Evolutionary conservation across 495 filamentous ascomycete genomes (phyloP), one percentile per base, ranked within the genome.

Genomic region (Pyrenula massariospora): DNA sequence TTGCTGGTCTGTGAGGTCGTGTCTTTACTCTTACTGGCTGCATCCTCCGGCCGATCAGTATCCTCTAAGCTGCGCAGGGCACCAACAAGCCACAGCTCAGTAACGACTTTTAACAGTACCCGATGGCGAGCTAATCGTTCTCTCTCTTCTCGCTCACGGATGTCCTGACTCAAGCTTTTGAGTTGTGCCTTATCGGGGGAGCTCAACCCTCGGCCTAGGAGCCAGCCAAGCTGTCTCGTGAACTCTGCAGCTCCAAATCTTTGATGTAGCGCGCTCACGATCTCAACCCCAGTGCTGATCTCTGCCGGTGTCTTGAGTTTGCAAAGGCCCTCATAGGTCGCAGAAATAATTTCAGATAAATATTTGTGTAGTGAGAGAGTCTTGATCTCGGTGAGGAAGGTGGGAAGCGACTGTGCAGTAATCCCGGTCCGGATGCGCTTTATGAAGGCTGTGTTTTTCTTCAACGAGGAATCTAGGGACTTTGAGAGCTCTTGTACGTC

Each of bases 361-460:
- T 99, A 99, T 65, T 95, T 96, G 76, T 93, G 89, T 25, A 99
- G 81, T 55, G 92, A 96, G 8, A 96, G 78, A 50, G 91, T 89
- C 57, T 87, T 86, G 61, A 95, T 88, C 64, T 99, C 93, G 66
- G 94, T 84, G 48, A 96, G 70, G 69, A 97, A 94, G 56, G 89
- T 90, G 54, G 80, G 75, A 48, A 88, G 78, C 50, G 86, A 85
- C 53, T 88, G 78, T 52, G 87, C 74, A 57, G 82, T 90, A 58
- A 97, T 85, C 48, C 90, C 88, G 24, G 93, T 96, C 36, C 93
- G 88, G 31, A 97, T 77, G 54, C 94, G 87, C 70, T 96, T 96
- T 68, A 99, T 99, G 69, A 97, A 96, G 57, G 92, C 91, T 12
- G 93, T 99, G 65, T 99, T 99, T 72, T 97, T 99, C 77, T 96